phyloP scores from a whole-genome alignment of 1,139 yeast genomes.

The Hansenula sp. region DNA sequence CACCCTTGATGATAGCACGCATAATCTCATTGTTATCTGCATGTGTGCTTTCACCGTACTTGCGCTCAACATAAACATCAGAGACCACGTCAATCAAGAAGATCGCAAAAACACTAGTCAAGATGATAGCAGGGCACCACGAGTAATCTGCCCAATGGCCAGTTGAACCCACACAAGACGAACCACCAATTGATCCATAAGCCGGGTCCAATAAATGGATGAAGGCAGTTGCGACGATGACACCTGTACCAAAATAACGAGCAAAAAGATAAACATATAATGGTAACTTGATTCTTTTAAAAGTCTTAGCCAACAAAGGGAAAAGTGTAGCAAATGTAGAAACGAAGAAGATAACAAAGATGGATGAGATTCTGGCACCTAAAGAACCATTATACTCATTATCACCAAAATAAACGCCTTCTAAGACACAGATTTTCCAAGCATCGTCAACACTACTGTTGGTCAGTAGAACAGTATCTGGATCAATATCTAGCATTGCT shows the following conservation, averaged over 20 bases:
- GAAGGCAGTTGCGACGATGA: conserved; percentile 75
- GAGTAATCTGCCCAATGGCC: conserved; percentile 22
- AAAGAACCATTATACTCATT: conserved; percentile 40
- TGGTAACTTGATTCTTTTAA: conserved; percentile 40
- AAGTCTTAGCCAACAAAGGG: conserved; percentile 28
- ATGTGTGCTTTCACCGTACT: conserved; percentile 19
- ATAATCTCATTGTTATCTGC: conserved; percentile 10
- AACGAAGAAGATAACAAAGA: conserved; percentile 62
- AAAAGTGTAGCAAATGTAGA: conserved; percentile 48
- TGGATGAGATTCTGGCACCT: conserved; percentile 71
- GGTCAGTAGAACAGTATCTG: conserved; percentile 25
- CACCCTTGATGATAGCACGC: conserved; percentile 7
- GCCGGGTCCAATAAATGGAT: conserved; percentile 77
- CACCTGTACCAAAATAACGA: conserved; percentile 80
- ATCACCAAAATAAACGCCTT: conserved; percentile 32
- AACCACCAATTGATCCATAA: conserved; percentile 33
- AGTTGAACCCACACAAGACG: conserved; percentile 40
- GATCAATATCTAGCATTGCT: conserved; percentile 10
- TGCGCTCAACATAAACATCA: conserved; percentile 26
- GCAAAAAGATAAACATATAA: conserved; percentile 56
- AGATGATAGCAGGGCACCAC: conserved; percentile 28
- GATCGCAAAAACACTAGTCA: conserved; percentile 21
- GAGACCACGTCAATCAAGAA: conserved; percentile 25
- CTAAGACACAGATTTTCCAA: conserved; percentile 34
- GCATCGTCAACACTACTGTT: conserved; percentile 28